Percentiles rank a stretch among this genome's conserved stretches.
Conservation (phyloP, 164 flowering plant species). For the Berberis vulgaris region DNA sequence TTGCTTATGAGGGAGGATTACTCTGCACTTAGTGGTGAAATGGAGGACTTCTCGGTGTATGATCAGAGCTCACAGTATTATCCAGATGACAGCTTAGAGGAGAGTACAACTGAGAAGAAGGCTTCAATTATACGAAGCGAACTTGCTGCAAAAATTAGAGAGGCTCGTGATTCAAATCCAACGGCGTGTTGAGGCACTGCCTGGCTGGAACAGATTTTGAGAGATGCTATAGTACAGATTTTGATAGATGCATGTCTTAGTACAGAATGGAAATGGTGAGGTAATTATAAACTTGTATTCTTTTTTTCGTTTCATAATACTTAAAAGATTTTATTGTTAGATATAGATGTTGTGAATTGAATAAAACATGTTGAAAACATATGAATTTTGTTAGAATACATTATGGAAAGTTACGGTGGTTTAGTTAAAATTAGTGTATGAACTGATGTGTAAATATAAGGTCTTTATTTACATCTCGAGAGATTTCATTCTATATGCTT, state of each 20-base stretch:
- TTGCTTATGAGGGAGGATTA: slow-evolving; percentile 72
- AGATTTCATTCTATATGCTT: too few relatives aligned
- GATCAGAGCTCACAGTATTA: slow-evolving; percentile 18
- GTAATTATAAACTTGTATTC: too few relatives aligned
- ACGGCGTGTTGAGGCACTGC: not conserved
- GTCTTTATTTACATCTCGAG: too few relatives aligned
- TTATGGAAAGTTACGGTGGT: too few relatives aligned
- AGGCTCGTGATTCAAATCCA: slow-evolving; percentile 6
- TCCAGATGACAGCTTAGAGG: slow-evolving; percentile 25
- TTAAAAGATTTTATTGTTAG: too few relatives aligned
- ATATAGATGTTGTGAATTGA: too few relatives aligned
- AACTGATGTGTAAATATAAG: too few relatives aligned
- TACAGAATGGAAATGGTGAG: too few relatives aligned
- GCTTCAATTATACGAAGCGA: slow-evolving; percentile 37
- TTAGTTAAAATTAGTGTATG: too few relatives aligned
- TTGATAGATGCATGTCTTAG: not conserved
- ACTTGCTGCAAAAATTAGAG: slow-evolving; percentile 41
- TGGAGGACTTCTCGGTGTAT: slow-evolving; percentile 20
- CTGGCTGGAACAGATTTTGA: not conserved
- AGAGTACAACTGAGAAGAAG: slow-evolving; percentile 13
- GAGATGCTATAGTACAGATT: not conserved
- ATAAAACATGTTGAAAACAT: too few relatives aligned
- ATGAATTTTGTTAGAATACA: too few relatives aligned
- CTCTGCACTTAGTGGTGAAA: slow-evolving; percentile 34
- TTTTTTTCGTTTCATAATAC: too few relatives aligned